A percentile compares a stretch with the other conserved stretches of the same genome.
phyloP scores from a whole-genome alignment of 2,329 filamentous ascomycete genomes.

The Cladophialophora immunda region DNA sequence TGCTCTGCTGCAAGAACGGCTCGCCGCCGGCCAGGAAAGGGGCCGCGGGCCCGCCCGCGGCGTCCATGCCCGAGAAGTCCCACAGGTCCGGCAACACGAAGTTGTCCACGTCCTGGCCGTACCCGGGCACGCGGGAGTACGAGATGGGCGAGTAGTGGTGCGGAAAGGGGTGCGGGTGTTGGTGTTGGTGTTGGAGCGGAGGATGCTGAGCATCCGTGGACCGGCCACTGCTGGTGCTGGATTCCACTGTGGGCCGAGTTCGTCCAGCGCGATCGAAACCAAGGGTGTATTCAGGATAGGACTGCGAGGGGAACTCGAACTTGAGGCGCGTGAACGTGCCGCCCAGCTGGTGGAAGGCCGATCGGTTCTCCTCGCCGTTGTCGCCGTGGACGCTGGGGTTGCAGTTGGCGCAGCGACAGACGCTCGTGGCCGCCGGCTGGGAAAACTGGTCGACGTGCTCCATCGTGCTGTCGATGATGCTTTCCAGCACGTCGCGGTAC shows the following conservation, averaged over 20 bases:
- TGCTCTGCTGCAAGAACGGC: neutral
- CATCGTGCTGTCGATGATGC: constrained; percentile 14
- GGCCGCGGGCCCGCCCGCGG: neutral
- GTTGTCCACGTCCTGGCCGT: neutral
- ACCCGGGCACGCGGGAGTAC: neutral
- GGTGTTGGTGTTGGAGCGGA: too few relatives aligned
- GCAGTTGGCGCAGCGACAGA: constrained; percentile 4
- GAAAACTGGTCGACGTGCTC: constrained; percentile 11
- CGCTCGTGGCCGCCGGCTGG: neutral
- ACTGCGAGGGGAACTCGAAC: constrained; percentile 4
- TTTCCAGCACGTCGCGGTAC: constrained; percentile 10
- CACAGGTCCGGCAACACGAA: neutral
- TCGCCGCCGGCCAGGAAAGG: neutral
- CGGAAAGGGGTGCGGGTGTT: too few relatives aligned
- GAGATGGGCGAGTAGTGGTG: neutral
- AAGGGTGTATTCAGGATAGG: neutral
- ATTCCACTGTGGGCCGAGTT: too few relatives aligned
- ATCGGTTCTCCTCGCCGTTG: neutral
- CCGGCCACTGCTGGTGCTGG: too few relatives aligned
- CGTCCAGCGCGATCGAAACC: too few relatives aligned
- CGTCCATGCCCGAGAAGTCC: neutral
- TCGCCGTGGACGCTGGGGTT: constrained; percentile 1
- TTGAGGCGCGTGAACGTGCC: constrained; percentile 1
- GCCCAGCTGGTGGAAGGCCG: constrained; percentile 13
- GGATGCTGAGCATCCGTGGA: too few relatives aligned